phyloP scores from a whole-genome alignment of 176 grass and related monocot genomes.

The Eleusine coracana region DNA sequence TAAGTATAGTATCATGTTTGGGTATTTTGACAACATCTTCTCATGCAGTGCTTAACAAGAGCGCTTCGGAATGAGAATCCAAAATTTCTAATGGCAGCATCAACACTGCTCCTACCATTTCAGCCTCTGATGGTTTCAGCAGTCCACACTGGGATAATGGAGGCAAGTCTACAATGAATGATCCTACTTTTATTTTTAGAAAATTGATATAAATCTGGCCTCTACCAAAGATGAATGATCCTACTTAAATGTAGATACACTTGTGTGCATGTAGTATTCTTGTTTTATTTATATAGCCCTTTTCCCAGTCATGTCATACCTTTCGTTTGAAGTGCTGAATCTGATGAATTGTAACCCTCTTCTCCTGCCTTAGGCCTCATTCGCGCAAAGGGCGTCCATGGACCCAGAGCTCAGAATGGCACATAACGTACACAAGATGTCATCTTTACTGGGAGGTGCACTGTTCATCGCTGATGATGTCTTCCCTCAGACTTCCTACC shows the following conservation, averaged over 20 bases:
- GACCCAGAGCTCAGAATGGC: slow-evolving; percentile 78
- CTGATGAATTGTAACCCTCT: neutral
- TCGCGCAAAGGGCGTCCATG: slow-evolving; percentile 64
- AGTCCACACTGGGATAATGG: slow-evolving; percentile 91
- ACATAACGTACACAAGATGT: slow-evolving; percentile 82
- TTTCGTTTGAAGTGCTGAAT: neutral
- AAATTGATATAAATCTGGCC: too few species aligned
- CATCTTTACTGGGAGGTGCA: slow-evolving; percentile 73
- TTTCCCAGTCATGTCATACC: neutral
- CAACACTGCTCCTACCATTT: slow-evolving; percentile 87
- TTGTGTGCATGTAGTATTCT: neutral
- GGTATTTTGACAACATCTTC: slow-evolving; percentile 23
- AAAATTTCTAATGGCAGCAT: slow-evolving; percentile 86
- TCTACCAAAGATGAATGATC: neutral
- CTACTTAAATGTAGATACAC: neutral
- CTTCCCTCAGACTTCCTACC: slow-evolving; percentile 70
- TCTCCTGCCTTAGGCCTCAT: slow-evolving; percentile 57
- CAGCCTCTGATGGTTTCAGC: slow-evolving; percentile 94
- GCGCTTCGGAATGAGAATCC: slow-evolving; percentile 84
- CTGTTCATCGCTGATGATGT: slow-evolving; percentile 85
- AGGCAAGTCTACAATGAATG: slow-evolving; percentile 57
- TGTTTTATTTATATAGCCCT: neutral
- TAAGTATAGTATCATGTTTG: slow-evolving; percentile 13
- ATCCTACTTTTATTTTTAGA: neutral
- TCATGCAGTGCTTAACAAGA: slow-evolving; percentile 77